Evolutionary conservation across 176 grass and related monocot species (phyloP).

Genomic region (Rhynchospora breviuscula): DNA sequence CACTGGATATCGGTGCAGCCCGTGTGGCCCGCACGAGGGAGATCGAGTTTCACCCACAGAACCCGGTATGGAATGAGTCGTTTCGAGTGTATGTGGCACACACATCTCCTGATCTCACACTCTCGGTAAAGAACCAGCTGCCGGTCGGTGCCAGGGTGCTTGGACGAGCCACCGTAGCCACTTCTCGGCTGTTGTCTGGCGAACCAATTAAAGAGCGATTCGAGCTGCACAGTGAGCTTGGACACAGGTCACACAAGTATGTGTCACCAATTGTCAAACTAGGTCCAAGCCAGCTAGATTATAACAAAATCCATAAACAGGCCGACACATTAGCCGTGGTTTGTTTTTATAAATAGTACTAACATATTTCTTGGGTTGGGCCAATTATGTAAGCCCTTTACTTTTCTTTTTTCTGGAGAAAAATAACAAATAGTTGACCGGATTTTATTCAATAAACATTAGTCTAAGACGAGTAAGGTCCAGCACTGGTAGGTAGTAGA

Average conservation of each 20-base stretch:
- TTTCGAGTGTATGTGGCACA: conserved; percentile 78
- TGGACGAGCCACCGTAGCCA: conserved; percentile 37
- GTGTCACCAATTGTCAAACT: too few relatives aligned
- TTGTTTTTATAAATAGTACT: too few relatives aligned
- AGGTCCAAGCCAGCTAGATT: not conserved
- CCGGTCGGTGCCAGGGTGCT: conserved; percentile 41
- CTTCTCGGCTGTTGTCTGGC: conserved; percentile 24
- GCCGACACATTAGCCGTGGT: too few relatives aligned
- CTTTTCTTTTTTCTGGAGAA: too few relatives aligned
- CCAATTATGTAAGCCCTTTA: too few relatives aligned
- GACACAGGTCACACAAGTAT: conserved; percentile 24
- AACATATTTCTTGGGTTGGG: too few relatives aligned
- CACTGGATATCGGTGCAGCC: conserved; percentile 61
- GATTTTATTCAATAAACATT: too few relatives aligned
- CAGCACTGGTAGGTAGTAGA: too few relatives aligned
- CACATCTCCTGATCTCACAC: conserved; percentile 23
- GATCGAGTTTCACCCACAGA: conserved; percentile 51
- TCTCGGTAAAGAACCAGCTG: conserved; percentile 70
- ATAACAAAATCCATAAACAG: not conserved
- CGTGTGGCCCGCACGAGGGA: conserved; percentile 60
- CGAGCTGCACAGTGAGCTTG: conserved; percentile 39
- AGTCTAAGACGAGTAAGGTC: too few relatives aligned
- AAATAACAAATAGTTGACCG: too few relatives aligned
- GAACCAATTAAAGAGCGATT: conserved; percentile 41
- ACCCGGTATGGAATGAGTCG: conserved; percentile 72